These are phyloP conservation scores for Chaetomium strumarium DNA, from an alignment of 2,329 filamentous ascomycete genomes.

Conservation along the genomic window DNA sequence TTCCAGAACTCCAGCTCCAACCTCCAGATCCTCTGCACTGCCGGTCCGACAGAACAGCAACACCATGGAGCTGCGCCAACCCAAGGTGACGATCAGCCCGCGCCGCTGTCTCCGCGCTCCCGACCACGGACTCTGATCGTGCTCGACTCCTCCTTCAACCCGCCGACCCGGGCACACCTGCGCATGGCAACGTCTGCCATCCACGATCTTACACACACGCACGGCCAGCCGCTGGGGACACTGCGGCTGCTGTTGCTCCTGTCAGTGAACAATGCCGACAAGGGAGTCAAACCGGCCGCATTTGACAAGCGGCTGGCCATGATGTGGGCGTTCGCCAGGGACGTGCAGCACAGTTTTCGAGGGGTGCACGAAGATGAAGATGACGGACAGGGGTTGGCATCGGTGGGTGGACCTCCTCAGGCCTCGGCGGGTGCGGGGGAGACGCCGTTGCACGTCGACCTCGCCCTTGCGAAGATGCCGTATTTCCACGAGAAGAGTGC, in stretches of 20 bases:
- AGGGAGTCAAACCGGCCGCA: conserved; percentile 58
- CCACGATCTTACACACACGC: conserved; percentile 15
- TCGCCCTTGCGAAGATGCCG: conserved; percentile 64
- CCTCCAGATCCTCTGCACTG: conserved; percentile 42
- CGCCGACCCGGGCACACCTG: conserved; percentile 56
- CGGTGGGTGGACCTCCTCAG: not conserved
- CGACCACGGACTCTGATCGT: conserved; percentile 42
- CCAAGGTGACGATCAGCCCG: conserved; percentile 6
- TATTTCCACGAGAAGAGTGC: conserved; percentile 68
- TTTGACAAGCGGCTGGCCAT: conserved; percentile 64
- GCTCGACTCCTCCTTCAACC: conserved; percentile 64
- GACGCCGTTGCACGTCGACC: conserved; percentile 43
- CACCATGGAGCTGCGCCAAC: conserved; percentile 1
- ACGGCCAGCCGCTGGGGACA: not conserved
- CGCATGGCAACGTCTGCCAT: conserved; percentile 50
- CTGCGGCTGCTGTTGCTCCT: conserved; percentile 53
- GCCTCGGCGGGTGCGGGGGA: not conserved
- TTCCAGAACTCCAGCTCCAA: conserved; percentile 40
- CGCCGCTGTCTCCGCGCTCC: conserved; percentile 10
- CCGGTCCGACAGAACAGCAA: conserved; percentile 24
- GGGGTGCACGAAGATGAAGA: too few relatives aligned
- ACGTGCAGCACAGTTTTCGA: conserved; percentile 36
- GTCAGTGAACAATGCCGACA: conserved; percentile 60
- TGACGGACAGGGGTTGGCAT: not conserved
- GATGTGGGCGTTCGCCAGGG: conserved; percentile 63